Conservation (phyloP, 352 stramenopile genomes). For the Globisporangium solare region DNA sequence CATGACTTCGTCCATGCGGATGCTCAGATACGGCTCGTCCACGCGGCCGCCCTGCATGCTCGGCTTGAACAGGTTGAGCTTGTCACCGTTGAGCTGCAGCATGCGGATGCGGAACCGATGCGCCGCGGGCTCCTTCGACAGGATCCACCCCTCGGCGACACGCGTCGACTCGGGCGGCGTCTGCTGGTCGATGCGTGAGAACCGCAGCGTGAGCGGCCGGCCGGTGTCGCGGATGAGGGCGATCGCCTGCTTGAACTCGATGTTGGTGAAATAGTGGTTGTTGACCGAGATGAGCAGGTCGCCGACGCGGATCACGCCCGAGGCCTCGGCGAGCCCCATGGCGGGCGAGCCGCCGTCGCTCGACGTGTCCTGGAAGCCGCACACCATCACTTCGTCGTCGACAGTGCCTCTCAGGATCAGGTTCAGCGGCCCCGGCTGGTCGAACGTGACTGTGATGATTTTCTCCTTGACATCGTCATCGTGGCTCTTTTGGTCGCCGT, state of each 20-base stretch:
- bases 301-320: slow-evolving; percentile 70
- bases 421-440: slow-evolving; percentile 64
- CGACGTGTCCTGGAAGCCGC: slow-evolving; percentile 56
- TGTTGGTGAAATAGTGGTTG: slow-evolving; percentile 84
- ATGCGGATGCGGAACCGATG: slow-evolving; percentile 78
- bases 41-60: slow-evolving; percentile 74
- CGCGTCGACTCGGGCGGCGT: slow-evolving; percentile 30
- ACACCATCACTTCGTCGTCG: slow-evolving; percentile 87
- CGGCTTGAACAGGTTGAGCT: slow-evolving; percentile 81
- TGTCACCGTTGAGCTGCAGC: slow-evolving; percentile 75
- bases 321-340: slow-evolving; percentile 53
- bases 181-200: slow-evolving; percentile 66
- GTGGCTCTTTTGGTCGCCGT: slow-evolving; percentile 40
- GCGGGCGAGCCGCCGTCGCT: slow-evolving; percentile 21
- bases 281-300: slow-evolving; percentile 87
- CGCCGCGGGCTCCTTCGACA: slow-evolving; percentile 76
- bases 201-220: slow-evolving; percentile 75
- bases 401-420: slow-evolving; percentile 78
- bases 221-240: slow-evolving; percentile 65
- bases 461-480: slow-evolving; percentile 83
- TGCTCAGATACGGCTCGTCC: slow-evolving; percentile 62
- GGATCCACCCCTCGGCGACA: slow-evolving; percentile 79
- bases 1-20: slow-evolving; percentile 80
- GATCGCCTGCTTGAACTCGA: slow-evolving; percentile 76
- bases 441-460: slow-evolving; percentile 86